Base-by-base conservation (phyloP, 2,329 filamentous ascomycete genomes). In the Aspergillus sp. region DNA sequence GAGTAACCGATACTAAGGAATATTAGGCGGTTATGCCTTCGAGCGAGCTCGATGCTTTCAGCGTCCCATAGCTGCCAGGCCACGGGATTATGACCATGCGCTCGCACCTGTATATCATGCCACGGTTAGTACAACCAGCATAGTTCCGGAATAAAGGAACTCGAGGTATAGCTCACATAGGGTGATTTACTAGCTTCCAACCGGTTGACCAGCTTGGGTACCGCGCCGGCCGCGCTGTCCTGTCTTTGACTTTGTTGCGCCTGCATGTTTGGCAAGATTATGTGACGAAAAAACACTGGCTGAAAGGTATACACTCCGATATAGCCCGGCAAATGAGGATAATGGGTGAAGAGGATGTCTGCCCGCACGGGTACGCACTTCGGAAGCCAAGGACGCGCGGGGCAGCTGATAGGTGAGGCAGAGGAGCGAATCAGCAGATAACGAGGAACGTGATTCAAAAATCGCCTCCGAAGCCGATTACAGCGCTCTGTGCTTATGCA, bases 1-100 rank as follows among this genome's bases (percentile, higher is more conserved):
- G 91, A 91, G 81, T 97, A 99, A 53, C 95, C 95, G 72, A 98
- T 93, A 75, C 94, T 96, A 64, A 98, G 82, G 74, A 97, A 98
- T 62, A 99, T 89, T 61, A 97, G 83, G 72, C 93, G 91, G 77
- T 98, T 96, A 69, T 93, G 87, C 69, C 83, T 86, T 76, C 87
- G 90, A 17, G 95, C 94, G 52, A 93, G 83, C 65, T 86, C 85
- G 57, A 97, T 83, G 17, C 92, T 87, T 71, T 93, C 89, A 23
- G 89, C 84, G 68, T 90, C 90, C 83, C 96, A 91, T 62, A 92
- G 82, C 82, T 99, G 95, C 95, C 95, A 99, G 70, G 89, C 88
- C 43, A 98, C 93, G 1, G 89, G 88, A 75, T 96, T 96, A 69
- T 90, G 82, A 75, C 88, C 87, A 74, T 96, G 92, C 53, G 85